These are phyloP conservation scores for Chionographis japonica DNA, from an alignment of 106 monocot genomes.

Conservation along the genomic window DNA sequence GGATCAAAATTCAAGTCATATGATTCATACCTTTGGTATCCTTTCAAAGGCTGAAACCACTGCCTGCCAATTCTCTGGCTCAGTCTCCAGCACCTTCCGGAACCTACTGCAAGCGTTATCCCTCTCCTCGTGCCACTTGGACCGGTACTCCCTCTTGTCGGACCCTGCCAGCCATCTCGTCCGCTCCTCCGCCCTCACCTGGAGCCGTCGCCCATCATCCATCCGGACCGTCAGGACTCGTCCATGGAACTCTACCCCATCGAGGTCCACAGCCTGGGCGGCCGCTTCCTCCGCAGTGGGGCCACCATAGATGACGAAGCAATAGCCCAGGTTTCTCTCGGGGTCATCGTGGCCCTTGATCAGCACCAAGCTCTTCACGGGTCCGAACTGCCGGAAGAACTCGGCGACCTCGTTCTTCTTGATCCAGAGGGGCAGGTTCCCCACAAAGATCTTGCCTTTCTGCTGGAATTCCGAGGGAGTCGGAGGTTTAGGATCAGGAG, in stretches of 20 bases:
- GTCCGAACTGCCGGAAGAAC: conserved; percentile 92
- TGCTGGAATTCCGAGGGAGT: conserved; percentile 35
- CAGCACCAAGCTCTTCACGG: conserved; percentile 74
- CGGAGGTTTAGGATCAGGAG: not conserved
- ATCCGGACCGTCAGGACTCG: conserved; percentile 62
- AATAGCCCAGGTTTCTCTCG: conserved; percentile 86
- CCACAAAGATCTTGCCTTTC: conserved; percentile 80
- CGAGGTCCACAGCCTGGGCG: conserved; percentile 65
- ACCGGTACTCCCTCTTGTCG: conserved; percentile 37
- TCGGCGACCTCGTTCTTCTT: conserved; percentile 82
- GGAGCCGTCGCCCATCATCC: conserved; percentile 78
- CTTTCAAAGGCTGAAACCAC: conserved; percentile 79
- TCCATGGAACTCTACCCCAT: conserved; percentile 87
- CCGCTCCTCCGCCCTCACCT: conserved; percentile 53
- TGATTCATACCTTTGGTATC: conserved; percentile 61
- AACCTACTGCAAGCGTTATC: conserved; percentile 54
- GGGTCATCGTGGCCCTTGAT: conserved; percentile 77
- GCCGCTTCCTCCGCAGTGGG: conserved; percentile 68
- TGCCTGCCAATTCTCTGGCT: conserved; percentile 79
- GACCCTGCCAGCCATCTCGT: conserved; percentile 49
- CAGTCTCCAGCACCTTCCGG: conserved; percentile 56
- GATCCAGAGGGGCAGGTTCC: conserved; percentile 87
- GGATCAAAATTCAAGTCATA: no score
- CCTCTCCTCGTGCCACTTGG: conserved; percentile 85
- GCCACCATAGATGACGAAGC: conserved; percentile 84